Evolutionary conservation across 2,329 filamentous ascomycete species (phyloP).

Genomic region (Botrytis galanthina): DNA sequence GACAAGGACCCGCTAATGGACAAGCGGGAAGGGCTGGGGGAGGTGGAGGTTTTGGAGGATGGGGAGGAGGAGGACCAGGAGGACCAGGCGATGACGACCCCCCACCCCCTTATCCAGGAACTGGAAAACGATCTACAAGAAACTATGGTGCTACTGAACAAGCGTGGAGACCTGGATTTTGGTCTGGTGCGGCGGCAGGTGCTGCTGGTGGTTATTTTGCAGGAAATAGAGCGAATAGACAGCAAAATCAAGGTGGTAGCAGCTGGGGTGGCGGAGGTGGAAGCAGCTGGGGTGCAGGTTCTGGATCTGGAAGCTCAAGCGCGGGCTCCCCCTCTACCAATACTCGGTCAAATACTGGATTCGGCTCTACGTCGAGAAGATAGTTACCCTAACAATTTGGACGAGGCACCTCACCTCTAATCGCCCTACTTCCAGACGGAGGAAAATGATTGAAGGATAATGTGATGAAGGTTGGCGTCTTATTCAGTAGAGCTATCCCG

Average conservation of each 20-base stretch:
- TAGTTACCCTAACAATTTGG: conserved; percentile 36
- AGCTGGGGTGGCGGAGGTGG: conserved; percentile 30
- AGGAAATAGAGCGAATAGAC: conserved; percentile 57
- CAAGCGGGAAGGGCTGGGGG: conserved; percentile 36
- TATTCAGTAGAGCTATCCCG: not conserved
- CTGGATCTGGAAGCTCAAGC: conserved; percentile 33
- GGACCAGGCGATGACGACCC: conserved; percentile 34
- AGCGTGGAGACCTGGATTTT: conserved; percentile 72
- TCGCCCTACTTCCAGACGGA: not conserved
- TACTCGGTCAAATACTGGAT: conserved; percentile 67
- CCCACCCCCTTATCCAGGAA: conserved; percentile 38
- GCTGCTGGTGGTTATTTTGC: conserved; percentile 71
- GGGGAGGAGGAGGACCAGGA: conserved; percentile 40
- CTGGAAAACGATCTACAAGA: conserved; percentile 28
- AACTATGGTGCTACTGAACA: conserved; percentile 37
- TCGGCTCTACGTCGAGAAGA: conserved; percentile 65
- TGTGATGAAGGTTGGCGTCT: not conserved
- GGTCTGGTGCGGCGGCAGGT: conserved; percentile 60
- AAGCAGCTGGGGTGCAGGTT: conserved; percentile 20
- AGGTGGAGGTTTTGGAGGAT: conserved; percentile 43
- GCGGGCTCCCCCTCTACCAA: conserved; percentile 35
- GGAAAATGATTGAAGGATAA: too few relatives aligned
- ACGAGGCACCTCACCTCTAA: conserved; percentile 5
- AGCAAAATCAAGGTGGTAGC: conserved; percentile 23
- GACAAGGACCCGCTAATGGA: conserved; percentile 37